These are phyloP conservation scores for Hippophae gyantsensis DNA, from an alignment of 306 rosid genomes.

Conservation along the genomic window DNA sequence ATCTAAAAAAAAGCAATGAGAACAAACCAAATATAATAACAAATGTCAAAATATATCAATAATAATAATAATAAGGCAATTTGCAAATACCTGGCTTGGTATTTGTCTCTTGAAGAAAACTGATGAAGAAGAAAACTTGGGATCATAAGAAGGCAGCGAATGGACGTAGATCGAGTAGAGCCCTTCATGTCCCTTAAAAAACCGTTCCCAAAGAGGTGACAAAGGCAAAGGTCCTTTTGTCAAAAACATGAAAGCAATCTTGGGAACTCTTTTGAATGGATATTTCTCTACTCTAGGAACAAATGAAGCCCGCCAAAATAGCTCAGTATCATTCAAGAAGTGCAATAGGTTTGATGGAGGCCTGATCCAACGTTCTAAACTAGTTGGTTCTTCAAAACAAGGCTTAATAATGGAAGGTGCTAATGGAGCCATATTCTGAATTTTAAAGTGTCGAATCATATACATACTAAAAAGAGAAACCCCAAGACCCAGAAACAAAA, in stretches of 20 bases:
- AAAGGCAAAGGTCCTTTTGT: conserved; percentile 39
- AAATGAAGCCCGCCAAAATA: conserved; percentile 33
- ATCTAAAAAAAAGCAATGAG: not conserved
- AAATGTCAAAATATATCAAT: not conserved
- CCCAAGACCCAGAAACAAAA: conserved; percentile 58
- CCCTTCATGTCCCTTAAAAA: conserved; percentile 41
- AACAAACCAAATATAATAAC: not conserved
- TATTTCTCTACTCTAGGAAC: conserved; percentile 23
- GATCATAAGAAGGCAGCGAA: conserved; percentile 33
- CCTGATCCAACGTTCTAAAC: conserved; percentile 55
- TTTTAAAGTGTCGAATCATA: conserved; percentile 53
- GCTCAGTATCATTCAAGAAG: conserved; percentile 27
- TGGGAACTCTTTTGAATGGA: conserved; percentile 25
- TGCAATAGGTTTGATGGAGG: conserved; percentile 43
- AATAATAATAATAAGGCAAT: conserved; percentile 4
- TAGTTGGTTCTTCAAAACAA: conserved; percentile 44
- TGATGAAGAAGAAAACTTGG: conserved; percentile 21
- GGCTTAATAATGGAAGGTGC: conserved; percentile 37
- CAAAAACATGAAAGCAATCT: conserved; percentile 63
- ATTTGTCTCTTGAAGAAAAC: conserved; percentile 41
- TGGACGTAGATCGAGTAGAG: conserved; percentile 45
- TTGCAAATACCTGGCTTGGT: conserved; percentile 49
- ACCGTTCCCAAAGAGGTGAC: conserved; percentile 46
- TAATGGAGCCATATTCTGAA: conserved; percentile 36
- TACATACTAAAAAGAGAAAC: conserved; percentile 71